These are phyloP conservation scores for Dimargaris xerosporica DNA, from an alignment of 192 early-diverging fungal genomes.

Conservation along the genomic window DNA sequence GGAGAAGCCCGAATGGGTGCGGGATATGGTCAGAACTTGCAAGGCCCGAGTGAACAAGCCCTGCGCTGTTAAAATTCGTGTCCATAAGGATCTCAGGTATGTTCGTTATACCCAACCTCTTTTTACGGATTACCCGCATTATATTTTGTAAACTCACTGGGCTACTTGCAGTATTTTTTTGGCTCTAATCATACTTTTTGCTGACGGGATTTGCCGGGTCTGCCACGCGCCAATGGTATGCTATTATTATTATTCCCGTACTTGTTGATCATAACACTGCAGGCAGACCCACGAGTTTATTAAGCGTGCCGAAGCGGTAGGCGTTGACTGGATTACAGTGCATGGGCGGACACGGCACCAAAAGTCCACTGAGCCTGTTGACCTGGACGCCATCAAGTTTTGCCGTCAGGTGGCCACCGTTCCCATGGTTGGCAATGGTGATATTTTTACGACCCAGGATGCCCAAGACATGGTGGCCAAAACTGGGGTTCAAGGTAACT, in stretches of 20 bases:
- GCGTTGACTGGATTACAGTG: constrained; percentile 77
- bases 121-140: no score
- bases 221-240: no score
- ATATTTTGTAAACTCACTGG: no score
- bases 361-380: constrained; percentile 65
- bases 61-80: constrained; percentile 75
- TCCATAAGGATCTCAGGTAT: constrained; percentile 53
- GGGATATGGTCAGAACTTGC: constrained; percentile 73
- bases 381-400: constrained; percentile 64
- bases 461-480: constrained; percentile 56
- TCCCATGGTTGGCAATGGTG: constrained; percentile 82
- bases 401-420: constrained; percentile 65
- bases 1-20: constrained; percentile 75
- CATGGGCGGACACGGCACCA: constrained; percentile 78
- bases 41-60: constrained; percentile 52
- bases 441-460: constrained; percentile 57
- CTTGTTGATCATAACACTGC: no score
- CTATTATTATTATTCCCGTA: no score
- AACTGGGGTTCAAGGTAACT: constrained; percentile 62
- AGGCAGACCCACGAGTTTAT: constrained; percentile 73
- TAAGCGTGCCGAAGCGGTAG: constrained; percentile 64
- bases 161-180: no score
- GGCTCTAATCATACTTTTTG: no score
- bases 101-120: no score
- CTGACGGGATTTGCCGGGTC: no score